Base-by-base conservation (phyloP, 805 yeast genomes). In the Wickerhamomyces kurtzmanii region DNA sequence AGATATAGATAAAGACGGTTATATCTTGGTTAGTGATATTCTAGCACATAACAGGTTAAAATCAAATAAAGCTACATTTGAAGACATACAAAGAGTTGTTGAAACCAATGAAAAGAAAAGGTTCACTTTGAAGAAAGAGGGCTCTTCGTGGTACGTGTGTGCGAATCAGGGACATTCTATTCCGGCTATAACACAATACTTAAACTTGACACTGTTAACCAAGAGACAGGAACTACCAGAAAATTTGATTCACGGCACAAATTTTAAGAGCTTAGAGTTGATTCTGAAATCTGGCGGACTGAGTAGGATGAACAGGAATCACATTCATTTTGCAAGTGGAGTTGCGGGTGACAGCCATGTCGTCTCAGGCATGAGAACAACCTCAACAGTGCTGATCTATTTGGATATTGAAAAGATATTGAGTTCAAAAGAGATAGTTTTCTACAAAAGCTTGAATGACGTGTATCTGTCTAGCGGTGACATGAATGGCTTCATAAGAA, bases 111-210 rank as follows among this genome's bases (percentile, higher is more conserved):
- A 66, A 30, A 89, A 89, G 53, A 64, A 76, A 40, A 51, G 98
- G 30, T 89, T 76, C 52, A 63, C 65, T 20, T 34, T 86, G 9
- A 28, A 30, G 5, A 40, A 40, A 8, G 53, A 48, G 5, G 55
- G 40, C 5, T 53, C 47, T 9, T 43, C 32, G 5, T 27, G 35
- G 9, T 27, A 39, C 20, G 71, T 89, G n/a, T 72, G 96, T 47
- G 97, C 98, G 4, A 77, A 78, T 29, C 98, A 91, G 52, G 98
- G 98, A 4, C 98, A 91, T 51, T 75, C 94, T 0, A 55, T 89
- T 5, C 46, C 50, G 19, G 32, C 42, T 0, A 58, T 75, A 1
- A 51, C 53, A 2, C 58, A 60, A 17, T 65, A 57, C 13, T 63
- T 66, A 11, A 61, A 65, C 17, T 50, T 71, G 17, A 47, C 29